Conservation (phyloP, 345 rosid genomes). For the Pistacia vera region DNA sequence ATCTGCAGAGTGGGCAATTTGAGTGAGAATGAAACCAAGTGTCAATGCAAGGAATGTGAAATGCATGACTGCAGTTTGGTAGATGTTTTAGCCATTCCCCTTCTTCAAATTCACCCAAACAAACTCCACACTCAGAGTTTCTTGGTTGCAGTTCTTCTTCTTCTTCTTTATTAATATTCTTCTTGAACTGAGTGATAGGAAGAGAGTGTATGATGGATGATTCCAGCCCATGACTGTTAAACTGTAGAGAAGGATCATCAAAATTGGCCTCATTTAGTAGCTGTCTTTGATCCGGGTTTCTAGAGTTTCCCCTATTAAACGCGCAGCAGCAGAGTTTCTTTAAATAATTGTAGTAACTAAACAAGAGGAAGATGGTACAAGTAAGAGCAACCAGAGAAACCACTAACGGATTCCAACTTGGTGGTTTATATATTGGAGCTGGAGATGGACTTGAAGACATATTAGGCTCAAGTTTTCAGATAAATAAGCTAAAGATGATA, state of each 20-base stretch:
- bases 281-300: slow-evolving; percentile 19
- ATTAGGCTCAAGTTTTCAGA: neutral
- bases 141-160: slow-evolving; percentile 2
- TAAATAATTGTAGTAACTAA: slow-evolving; percentile 24
- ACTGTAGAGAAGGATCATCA: slow-evolving; percentile 16
- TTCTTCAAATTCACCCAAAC: slow-evolving; percentile 47
- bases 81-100: slow-evolving; percentile 41
- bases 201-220: slow-evolving; percentile 26
- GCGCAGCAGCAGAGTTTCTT: slow-evolving; percentile 10
- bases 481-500: neutral
- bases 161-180: slow-evolving; percentile 1
- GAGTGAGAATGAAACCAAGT: slow-evolving; percentile 46
- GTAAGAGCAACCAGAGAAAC: slow-evolving; percentile 13
- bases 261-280: slow-evolving; percentile 18
- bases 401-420: slow-evolving; percentile 11
- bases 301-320: neutral
- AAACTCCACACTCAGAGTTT: slow-evolving; percentile 38
- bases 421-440: neutral
- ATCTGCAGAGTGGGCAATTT: slow-evolving; percentile 42
- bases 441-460: slow-evolving; percentile 15
- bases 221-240: slow-evolving; percentile 35
- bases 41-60: slow-evolving; percentile 40
- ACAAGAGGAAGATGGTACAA: slow-evolving; percentile 16
- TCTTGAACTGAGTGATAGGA: slow-evolving; percentile 32
- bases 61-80: slow-evolving; percentile 37